phyloP scores from a whole-genome alignment of 257 asterid species.

The Haberlea rhodopensis region DNA sequence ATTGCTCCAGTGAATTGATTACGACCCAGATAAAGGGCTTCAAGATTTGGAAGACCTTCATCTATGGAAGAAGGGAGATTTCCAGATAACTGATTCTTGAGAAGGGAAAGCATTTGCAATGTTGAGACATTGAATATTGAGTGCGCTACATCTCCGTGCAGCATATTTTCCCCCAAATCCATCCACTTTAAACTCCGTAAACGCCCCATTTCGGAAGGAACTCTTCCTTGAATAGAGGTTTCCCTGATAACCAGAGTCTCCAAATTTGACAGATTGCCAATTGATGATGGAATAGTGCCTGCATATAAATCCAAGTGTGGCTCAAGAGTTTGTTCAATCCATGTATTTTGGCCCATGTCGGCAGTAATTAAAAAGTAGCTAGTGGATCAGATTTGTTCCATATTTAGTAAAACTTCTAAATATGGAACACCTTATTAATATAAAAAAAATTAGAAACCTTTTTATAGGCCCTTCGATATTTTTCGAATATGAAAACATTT shows the following conservation, averaged over 20 bases:
- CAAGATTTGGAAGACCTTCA: constrained; percentile 23
- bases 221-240: neutral
- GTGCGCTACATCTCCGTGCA: neutral
- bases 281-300: neutral
- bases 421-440: no score
- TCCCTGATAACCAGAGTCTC: neutral
- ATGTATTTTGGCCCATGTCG: no score
- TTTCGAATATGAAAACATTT: neutral
- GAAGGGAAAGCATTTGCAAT: neutral
- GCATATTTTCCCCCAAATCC: neutral
- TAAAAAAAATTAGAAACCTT: no score
- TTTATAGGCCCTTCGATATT: neutral
- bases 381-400: no score
- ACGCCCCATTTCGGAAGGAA: neutral
- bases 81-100: neutral
- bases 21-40: neutral
- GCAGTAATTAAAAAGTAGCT: no score
- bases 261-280: neutral
- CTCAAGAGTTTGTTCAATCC: no score
- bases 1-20: constrained; percentile 24
- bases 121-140: neutral
- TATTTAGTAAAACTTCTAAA: no score
- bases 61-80: constrained; percentile 21
- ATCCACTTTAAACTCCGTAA: neutral
- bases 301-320: no score